phyloP scores from a whole-genome alignment of 352 stramenopile species.

The Phytophthora pini region DNA sequence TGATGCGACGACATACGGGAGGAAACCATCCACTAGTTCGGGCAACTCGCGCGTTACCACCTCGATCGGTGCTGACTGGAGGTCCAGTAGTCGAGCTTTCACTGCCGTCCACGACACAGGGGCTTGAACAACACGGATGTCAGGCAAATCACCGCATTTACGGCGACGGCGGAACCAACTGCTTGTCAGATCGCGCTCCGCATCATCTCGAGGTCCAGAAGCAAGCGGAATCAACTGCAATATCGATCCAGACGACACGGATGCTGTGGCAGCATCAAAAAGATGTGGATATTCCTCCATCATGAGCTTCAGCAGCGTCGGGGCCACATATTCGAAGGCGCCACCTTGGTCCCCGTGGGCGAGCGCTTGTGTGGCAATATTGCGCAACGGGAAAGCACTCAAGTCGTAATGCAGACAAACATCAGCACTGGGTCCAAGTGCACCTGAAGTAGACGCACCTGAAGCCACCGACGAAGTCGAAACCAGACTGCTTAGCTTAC shows the following conservation, averaged over 20 bases:
- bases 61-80: slow-evolving; percentile 44
- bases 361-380: slow-evolving; percentile 51
- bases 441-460: slow-evolving; percentile 29
- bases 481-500: slow-evolving; percentile 57
- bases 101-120: slow-evolving; percentile 37
- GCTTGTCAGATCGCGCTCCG: slow-evolving; percentile 25
- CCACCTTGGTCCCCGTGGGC: slow-evolving; percentile 38
- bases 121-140: slow-evolving; percentile 19
- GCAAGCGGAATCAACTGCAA: slow-evolving; percentile 40
- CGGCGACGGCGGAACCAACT: slow-evolving; percentile 45
- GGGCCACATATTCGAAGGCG: slow-evolving; percentile 61
- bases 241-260: slow-evolving; percentile 21
- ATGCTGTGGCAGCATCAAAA: slow-evolving; percentile 35
- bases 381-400: slow-evolving; percentile 46
- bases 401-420: slow-evolving; percentile 65
- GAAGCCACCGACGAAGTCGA: slow-evolving; percentile 35
- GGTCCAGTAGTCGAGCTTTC: slow-evolving; percentile 29
- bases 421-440: slow-evolving; percentile 44
- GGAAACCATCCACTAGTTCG: slow-evolving; percentile 40
- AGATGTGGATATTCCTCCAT: slow-evolving; percentile 61
- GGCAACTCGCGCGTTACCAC: slow-evolving; percentile 40
- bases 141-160: slow-evolving; percentile 18
- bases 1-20: slow-evolving; percentile 38
- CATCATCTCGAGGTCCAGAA: slow-evolving; percentile 19
- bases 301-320: slow-evolving; percentile 57